Percentiles rank a stretch among this genome's conserved stretches.
Conservation (phyloP, 305 asterid genomes). For the Solanum hybrid region DNA sequence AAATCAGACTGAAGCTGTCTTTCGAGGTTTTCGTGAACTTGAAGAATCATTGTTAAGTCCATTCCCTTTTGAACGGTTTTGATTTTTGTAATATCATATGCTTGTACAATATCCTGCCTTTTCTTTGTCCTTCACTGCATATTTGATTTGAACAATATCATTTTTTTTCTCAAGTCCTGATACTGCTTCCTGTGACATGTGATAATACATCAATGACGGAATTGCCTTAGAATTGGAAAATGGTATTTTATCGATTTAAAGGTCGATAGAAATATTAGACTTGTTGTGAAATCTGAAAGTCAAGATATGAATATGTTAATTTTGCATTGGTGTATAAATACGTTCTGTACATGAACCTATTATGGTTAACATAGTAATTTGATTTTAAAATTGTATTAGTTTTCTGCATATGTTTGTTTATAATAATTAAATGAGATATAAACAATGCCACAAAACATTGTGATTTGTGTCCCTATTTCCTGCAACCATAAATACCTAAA, state of each 20-base stretch:
- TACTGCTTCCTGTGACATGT: neutral
- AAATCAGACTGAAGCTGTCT: conserved; percentile 67
- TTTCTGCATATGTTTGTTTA: neutral
- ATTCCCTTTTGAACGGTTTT: conserved; percentile 43
- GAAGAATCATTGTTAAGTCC: conserved; percentile 78
- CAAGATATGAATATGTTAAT: neutral
- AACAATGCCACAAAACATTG: neutral
- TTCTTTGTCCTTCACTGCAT: neutral
- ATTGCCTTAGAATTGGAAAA: neutral
- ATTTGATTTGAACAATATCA: neutral
- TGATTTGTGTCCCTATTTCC: neutral
- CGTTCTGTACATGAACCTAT: neutral
- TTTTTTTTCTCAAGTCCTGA: neutral
- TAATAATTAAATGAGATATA: neutral
- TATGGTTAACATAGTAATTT: neutral
- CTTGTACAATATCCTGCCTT: neutral
- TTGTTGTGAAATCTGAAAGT: neutral
- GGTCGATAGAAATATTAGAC: neutral
- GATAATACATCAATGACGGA: neutral
- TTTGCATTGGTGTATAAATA: neutral
- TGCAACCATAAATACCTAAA: neutral
- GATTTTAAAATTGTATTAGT: neutral
- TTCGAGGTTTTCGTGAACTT: conserved; percentile 71
- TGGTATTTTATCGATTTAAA: neutral
- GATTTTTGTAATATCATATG: neutral